Conservation (phyloP, 371 early-diverging fungal genomes). For the Rhizopus arrhizus region DNA sequence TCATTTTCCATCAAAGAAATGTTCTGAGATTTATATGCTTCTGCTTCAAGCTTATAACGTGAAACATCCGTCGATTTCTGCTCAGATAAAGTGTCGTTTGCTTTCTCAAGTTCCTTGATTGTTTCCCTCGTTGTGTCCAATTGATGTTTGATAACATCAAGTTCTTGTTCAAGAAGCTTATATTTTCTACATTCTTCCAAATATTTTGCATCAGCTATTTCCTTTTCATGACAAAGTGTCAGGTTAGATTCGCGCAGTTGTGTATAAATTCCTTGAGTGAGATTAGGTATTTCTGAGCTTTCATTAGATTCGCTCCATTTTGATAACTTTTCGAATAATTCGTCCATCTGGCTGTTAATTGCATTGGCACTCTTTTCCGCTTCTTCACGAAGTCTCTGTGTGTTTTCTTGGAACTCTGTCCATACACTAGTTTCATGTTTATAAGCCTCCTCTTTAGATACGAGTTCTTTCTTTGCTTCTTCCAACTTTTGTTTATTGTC, state of each 20-base stretch:
- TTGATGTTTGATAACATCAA: background rate
- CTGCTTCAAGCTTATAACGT: conserved; percentile 5
- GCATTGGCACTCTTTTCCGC: background rate
- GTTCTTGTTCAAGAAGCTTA: conserved; percentile 8
- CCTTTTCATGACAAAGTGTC: conserved; percentile 14
- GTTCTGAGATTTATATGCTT: conserved; percentile 18
- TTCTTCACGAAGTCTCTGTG: conserved; percentile 4
- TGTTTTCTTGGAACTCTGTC: conserved; percentile 3
- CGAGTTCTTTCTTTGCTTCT: conserved; percentile 6
- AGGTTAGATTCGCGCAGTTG: conserved; percentile 10
- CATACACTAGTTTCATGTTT: conserved; percentile 1
- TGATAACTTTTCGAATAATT: background rate
- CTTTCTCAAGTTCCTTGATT: conserved; percentile 3
- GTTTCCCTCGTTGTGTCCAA: conserved; percentile 1
- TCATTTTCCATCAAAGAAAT: background rate
- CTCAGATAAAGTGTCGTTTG: background rate
- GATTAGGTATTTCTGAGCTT: background rate
- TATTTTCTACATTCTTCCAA: conserved; percentile 8
- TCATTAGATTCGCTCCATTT: background rate
- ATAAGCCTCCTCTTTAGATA: background rate
- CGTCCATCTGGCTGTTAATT: background rate
- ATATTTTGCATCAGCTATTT: conserved; percentile 10
- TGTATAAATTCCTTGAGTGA: conserved; percentile 3
- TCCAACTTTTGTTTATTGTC: background rate
- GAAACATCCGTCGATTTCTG: background rate